Base-by-base conservation (phyloP, 2,329 filamentous ascomycete species). In the Dactylellina cionopaga region DNA sequence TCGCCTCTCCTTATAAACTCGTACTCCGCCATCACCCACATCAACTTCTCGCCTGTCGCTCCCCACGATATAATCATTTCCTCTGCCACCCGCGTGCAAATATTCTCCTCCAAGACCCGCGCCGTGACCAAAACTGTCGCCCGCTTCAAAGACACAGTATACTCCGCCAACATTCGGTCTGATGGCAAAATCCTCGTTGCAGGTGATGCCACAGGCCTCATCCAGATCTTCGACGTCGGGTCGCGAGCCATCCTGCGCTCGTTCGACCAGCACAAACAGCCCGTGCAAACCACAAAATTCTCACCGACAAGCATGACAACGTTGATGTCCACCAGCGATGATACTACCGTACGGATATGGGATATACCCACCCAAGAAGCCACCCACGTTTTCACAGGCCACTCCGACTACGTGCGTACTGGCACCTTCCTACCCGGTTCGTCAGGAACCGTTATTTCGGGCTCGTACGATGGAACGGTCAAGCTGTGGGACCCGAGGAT, bases 101-200 rank as follows among this genome's bases (percentile, higher is more conserved):
- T 99, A 74, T 97, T 92, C 85, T 97, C 92, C 55, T 91, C 91
- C 78, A 90, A 92, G 79, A 96, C 92, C 43, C 89, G 94, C 69
- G 96, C 97, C 81, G 86, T 95, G 9, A 83, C 96, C 78, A 96
- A 96, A 84, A 96, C 92, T 7, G 95, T 99, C 78, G 92, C 92
- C 73, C 88, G 95, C 71, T 98, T 99, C 80, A 90, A 93, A 78
- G 92, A 96, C 79, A 90, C 93, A 76, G 94, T 92, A 74, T 91
- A 94, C 78, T 91, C 91, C 77, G 95, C 92, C 74, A 92, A 96
- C 79, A 90, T 98, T 75, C 88, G 95, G 69, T 86, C 89, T 63
- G 95, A 99, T 82, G 94, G 93, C 39, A 87, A 92, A 74, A 90
- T 99, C 65, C 82, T 99, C 76, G 90, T 96, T 33, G 92, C 94